phyloP scores from a whole-genome alignment of 805 yeast genomes.

The Pichia deserticola region DNA sequence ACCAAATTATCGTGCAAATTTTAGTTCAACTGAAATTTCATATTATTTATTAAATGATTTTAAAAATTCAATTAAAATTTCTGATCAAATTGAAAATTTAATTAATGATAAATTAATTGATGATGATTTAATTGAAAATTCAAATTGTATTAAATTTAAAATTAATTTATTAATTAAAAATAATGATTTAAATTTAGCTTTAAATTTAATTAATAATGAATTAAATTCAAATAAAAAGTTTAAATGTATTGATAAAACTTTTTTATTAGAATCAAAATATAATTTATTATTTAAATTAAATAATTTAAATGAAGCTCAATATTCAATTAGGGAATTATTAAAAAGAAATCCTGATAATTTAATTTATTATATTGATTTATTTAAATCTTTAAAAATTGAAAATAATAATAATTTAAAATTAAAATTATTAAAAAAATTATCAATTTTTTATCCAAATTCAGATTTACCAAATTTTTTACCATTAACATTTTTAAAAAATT shows the following conservation, averaged over 20 bases:
- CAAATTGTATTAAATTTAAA: conserved; percentile 73
- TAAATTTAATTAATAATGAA: conserved; percentile 45
- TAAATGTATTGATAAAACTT: conserved; percentile 24
- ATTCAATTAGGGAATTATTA: conserved; percentile 58
- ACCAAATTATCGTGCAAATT: conserved; percentile 81
- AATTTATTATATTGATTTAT: conserved; percentile 59
- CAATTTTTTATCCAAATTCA: conserved; percentile 68
- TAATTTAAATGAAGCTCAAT: conserved; percentile 54
- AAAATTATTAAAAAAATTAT: conserved; percentile 57
- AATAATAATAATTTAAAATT: conserved; percentile 43
- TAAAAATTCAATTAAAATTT: conserved; percentile 61
- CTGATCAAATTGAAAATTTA: conserved; percentile 67
- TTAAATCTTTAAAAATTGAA: conserved; percentile 50
- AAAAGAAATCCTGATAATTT: conserved; percentile 81
- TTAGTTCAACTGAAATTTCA: conserved; percentile 86
- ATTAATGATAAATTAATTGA: conserved; percentile 62
- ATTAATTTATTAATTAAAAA: conserved; percentile 54
- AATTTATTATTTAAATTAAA: conserved; percentile 46
- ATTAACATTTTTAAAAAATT: conserved; percentile 56
- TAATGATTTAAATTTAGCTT: conserved; percentile 59
- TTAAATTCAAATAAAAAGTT: conserved; percentile 7
- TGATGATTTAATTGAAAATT: conserved; percentile 65
- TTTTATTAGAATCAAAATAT: conserved; percentile 62
- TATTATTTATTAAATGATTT: conserved; percentile 67
- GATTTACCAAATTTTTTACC: conserved; percentile 80